Conservation (phyloP, 2,329 filamentous ascomycete species). For the Aureobasidium pullulans region DNA sequence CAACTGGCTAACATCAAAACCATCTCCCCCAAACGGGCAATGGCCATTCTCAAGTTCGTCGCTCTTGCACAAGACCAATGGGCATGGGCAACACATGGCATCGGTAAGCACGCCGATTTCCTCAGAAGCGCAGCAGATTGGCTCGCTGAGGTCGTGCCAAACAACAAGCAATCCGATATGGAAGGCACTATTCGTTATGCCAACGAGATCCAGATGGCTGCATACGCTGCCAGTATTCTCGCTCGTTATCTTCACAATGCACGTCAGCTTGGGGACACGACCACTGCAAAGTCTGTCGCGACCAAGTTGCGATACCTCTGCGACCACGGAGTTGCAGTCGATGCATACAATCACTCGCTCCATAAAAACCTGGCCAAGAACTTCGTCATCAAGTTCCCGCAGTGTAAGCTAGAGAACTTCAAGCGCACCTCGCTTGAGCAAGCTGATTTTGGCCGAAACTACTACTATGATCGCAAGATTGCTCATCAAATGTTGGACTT, state of each 20-base stretch:
- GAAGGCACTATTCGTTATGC: conserved; percentile 22
- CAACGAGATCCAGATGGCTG: conserved; percentile 54
- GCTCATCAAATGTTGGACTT: conserved; percentile 69
- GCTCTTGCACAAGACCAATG: conserved; percentile 86
- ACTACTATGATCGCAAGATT: conserved; percentile 75
- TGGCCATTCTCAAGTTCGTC: conserved; percentile 79
- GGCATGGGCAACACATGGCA: conserved; percentile 83
- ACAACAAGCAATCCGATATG: conserved; percentile 26
- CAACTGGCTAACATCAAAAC: conserved; percentile 57
- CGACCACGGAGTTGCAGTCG: conserved; percentile 68
- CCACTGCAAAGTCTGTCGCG: conserved; percentile 63
- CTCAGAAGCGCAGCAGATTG: conserved; percentile 65
- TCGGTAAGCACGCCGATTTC: conserved; percentile 67
- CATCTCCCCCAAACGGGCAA: conserved; percentile 56
- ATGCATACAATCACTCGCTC: conserved; percentile 77
- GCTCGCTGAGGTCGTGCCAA: conserved; percentile 51
- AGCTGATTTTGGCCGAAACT: conserved; percentile 57
- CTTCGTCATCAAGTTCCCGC: conserved; percentile 68
- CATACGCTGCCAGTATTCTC: conserved; percentile 77
- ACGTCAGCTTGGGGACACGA: conserved; percentile 63
- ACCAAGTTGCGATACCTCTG: conserved; percentile 72
- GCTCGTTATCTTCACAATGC: conserved; percentile 86
- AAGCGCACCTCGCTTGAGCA: conserved; percentile 59
- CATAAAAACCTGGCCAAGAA: conserved; percentile 82
- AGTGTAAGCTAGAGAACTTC: conserved; percentile 67